Base-by-base conservation (phyloP, 371 early-diverging fungal species). In the Homolaphlyctis polyrhiza region DNA sequence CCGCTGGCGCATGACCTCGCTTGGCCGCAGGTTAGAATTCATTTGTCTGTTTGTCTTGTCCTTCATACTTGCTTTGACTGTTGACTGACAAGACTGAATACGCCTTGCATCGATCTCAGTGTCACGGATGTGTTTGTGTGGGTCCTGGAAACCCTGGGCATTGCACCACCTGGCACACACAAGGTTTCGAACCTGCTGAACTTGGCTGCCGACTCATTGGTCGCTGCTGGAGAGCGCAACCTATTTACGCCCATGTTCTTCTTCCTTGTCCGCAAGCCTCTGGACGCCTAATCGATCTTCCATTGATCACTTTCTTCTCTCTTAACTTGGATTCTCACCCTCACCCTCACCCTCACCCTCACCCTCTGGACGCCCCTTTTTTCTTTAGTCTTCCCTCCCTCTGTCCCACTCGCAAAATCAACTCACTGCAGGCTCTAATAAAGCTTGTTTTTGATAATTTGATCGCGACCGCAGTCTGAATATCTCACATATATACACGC, bases 221-320 rank as follows among this genome's bases (percentile, higher is more conserved):
- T 91, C 35, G 83, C 76, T 48, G 93, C 91, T 62, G 95, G 87
- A 28, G 78, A 80, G 66, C 63, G 82, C 63, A 82, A 86, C 58
- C 74, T 95, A 58, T 94, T 94, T 65, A 94, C 95, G 21, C 96
- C 96, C 67, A 94, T 94, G 94, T 94, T 88, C 81, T 87, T 90
- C 78, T 91, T 94, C 71, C 87, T 91, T 60, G 94, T 89, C 57
- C 84, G 87, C 66, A 95, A 95, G 79, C 96, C 96, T 27, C 29
- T 57, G 8, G 58, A 55, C 64, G 60, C 60, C n/a, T 55, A 27
- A 55, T 28, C 25, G 11, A 21, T 51, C 11, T 39, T 8, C 39
- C n/a, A n/a, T n/a, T n/a, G n/a, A n/a, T n/a, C n/a, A n/a, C n/a
- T n/a, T n/a, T n/a, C n/a, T n/a, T n/a, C n/a, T n/a, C n/a, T n/a